Base-by-base conservation (phyloP, 768 basidiomycete genomes). In the Phlebiopsis gigantea region DNA sequence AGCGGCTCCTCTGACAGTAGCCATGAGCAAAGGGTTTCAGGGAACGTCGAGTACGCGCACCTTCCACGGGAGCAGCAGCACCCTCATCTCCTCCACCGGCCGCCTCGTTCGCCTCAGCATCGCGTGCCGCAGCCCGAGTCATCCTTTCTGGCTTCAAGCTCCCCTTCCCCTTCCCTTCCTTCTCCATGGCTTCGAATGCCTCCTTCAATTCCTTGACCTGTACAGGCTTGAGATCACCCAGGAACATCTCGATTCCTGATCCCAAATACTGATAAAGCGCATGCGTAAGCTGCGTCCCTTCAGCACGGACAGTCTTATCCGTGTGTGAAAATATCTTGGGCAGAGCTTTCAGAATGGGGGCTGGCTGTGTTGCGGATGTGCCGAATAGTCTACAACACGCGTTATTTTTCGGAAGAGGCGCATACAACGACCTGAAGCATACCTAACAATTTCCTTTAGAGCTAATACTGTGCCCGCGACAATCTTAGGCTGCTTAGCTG, bases 121-220 rank as follows among this genome's bases (percentile, higher is more conserved):
- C 93, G 57, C 90, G 79, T 28, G 85, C 86, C 59, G 87, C 87
- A 29, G 75, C 77, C 56, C 88, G 79, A 15, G 97, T 98, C 61
- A 84, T 72, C 54, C 95, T 76, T 57, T 87, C 85, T 0, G 91
- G 87, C 66, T 87, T 91, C 26, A 93, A 73, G 5, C 78, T 78
- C 9, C 93, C 96, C 57, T 87, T 89, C 0, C 93, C 94, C 63
- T 85, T 89, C 1, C 87, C 88, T n/a, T 86, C 85, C 59, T 82
- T 84, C 64, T 95, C 91, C 77, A 96, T 75, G 21, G 69, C 74
- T 55, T 91, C 92, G 66, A 96, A 99, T 0, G 84, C 79, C 66
- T 98, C 96, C 64, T 91, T 92, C 64, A 99, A 70, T 64, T 99
- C 97, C 69, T 97, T 94, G 43, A 96, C 84, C 71, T 98, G 97